phyloP scores from a whole-genome alignment of 768 basidiomycete genomes.

The Macrocybe gigantea region DNA sequence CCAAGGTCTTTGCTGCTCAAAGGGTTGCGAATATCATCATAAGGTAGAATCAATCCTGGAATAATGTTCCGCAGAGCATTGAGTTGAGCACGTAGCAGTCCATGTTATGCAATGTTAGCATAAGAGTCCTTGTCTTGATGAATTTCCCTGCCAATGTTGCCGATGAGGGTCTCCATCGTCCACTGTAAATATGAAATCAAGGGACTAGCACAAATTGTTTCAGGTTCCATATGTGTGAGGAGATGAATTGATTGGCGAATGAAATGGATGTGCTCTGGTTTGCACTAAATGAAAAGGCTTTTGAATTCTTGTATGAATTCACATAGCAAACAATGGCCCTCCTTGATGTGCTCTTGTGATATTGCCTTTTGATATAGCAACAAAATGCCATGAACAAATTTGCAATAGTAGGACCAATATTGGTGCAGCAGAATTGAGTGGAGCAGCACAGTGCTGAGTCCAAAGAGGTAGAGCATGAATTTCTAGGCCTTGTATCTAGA shows the following conservation, averaged over 20 bases:
- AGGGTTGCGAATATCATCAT: neutral
- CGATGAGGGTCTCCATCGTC: conserved; percentile 2
- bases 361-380: conserved; percentile 18
- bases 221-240: conserved; percentile 3
- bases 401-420: conserved; percentile 22
- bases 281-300: conserved; percentile 3
- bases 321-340: neutral
- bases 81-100: conserved; percentile 10
- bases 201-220: conserved; percentile 1
- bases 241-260: conserved; percentile 4
- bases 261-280: conserved; percentile 6
- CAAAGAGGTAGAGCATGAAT: conserved; percentile 20
- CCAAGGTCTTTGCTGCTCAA: neutral
- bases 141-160: conserved; percentile 20
- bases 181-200: neutral
- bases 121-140: conserved; percentile 12
- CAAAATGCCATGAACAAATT: conserved; percentile 16
- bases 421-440: conserved; percentile 15
- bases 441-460: conserved; percentile 22
- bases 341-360: neutral
- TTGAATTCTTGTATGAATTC: neutral
- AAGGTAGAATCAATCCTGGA: conserved; percentile 9
- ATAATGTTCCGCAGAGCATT: conserved; percentile 10
- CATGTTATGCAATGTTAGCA: conserved; percentile 20
- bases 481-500: conserved; percentile 24